Conservation (phyloP, 73 alveolate genomes). For the Uronychia setigera region DNA sequence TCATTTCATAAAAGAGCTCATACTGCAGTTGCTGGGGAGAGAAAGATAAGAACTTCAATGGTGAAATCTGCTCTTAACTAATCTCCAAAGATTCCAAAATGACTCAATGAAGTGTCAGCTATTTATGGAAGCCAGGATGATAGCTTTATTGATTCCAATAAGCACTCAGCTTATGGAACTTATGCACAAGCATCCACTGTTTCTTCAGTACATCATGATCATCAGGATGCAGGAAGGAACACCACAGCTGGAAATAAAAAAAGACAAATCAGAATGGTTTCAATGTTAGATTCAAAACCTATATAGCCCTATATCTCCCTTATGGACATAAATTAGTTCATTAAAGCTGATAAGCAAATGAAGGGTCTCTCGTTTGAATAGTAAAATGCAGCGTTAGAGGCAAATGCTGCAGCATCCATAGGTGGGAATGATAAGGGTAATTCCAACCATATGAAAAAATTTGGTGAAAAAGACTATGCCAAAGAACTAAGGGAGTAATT, state of each 20-base stretch:
- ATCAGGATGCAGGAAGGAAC: too few relatives aligned
- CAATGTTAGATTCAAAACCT: conserved; percentile 19
- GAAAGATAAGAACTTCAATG: not conserved
- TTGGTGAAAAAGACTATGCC: not conserved
- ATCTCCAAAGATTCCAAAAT: not conserved
- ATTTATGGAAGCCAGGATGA: not conserved
- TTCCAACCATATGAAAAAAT: not conserved
- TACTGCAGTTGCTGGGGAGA: not conserved
- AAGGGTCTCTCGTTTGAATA: not conserved
- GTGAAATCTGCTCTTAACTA: not conserved
- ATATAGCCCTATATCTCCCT: conserved; percentile 29
- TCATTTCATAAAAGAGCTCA: not conserved
- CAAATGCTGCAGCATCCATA: too few relatives aligned
- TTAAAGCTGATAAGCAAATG: not conserved
- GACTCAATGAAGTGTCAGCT: not conserved
- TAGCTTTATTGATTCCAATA: too few relatives aligned
- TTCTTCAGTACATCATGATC: too few relatives aligned
- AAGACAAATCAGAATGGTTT: not conserved
- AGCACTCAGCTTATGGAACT: too few relatives aligned
- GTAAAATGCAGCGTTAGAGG: too few relatives aligned
- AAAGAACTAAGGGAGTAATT: not conserved
- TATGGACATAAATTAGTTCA: conserved; percentile 4
- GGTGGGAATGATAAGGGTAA: not conserved
- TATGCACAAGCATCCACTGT: too few relatives aligned
- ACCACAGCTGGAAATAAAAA: too few relatives aligned